Evolutionary conservation across 2,329 filamentous ascomycete genomes (phyloP), one percentile per base, ranked within the genome.

Genomic region (Tympanopsis confertula): DNA sequence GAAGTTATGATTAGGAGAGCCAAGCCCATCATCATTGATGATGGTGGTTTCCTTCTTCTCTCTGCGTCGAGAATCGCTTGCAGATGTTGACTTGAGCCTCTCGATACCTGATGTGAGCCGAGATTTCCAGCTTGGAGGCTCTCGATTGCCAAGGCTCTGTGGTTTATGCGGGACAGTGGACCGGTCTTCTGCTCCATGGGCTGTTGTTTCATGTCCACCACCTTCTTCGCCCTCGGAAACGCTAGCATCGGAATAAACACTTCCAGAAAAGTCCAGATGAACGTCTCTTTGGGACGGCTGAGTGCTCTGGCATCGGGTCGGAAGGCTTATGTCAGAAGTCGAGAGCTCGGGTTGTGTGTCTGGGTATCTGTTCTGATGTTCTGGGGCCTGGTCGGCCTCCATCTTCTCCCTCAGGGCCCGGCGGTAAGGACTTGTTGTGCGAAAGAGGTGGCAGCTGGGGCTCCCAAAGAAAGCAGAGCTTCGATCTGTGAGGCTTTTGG

Each of bases 341-440:
- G 30, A 18, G 10, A 18, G 15, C 15, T 10, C 7, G 10, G 7
- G 13, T 10, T 14, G 30, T 15, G 30, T 10, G 7, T 7, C 7
- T 14, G 17, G 17, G 7, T 5, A 20, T 12, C 30, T 35, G 32
- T 39, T 38, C 35, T 42, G 40, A 14, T 10, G 37, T 19, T 37
- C 39, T 39, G 29, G 37, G 26, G 13, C 43, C 13, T 52, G 49
- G 5, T 59, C 47, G 13, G 56, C 55, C 5, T 55, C 48, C 45
- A 71, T 71, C 2, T 54, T 66, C 36, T 63, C 60, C 33, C 59
- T 63, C 20, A 78, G 47, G 2, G 65, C 67, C 19, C 65, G 65
- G 3, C 72, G 65, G 44, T 69, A 79, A 1, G 72, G 71, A 38
- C 71, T 78, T 19, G 62, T 56, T 1, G 69, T 68, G 19, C 70